Percentiles rank a stretch among this genome's conserved stretches.
Conservation (phyloP, 129 eudicot species). For the Escallonia rubra region DNA sequence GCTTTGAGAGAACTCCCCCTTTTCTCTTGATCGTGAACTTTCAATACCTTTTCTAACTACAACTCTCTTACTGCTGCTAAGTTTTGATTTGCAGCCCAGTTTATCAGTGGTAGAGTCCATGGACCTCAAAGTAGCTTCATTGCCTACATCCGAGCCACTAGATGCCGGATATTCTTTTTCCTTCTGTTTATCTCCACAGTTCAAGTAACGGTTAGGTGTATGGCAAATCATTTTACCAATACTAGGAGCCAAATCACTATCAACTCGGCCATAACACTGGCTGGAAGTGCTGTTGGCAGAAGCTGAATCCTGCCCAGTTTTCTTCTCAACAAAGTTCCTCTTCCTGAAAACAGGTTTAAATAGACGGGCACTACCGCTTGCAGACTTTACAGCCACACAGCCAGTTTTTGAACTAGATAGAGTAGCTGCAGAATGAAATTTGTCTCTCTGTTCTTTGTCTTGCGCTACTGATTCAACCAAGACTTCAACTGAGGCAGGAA, state of each 20-base stretch:
- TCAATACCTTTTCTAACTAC: conserved; percentile 27
- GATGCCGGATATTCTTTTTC: conserved; percentile 16
- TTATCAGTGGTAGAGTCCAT: conserved; percentile 18
- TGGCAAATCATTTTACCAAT: conserved; percentile 10
- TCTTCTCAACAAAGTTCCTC: conserved; percentile 37
- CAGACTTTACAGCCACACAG: conserved; percentile 9
- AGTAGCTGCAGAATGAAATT: conserved; percentile 12
- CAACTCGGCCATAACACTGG: conserved; percentile 5
- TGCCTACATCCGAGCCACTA: conserved; percentile 5
- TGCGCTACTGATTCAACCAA: conserved; percentile 5
- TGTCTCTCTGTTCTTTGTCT: conserved; percentile 15
- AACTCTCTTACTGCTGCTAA: conserved; percentile 11
- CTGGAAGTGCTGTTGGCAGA: conserved; percentile 10
- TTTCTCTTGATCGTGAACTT: conserved; percentile 48
- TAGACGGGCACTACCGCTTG: conserved; percentile 14
- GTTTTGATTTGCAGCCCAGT: conserved; percentile 9
- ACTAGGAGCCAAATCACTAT: conserved; percentile 8
- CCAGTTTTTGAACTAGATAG: conserved; percentile 5
- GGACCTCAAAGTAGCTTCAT: conserved; percentile 17
- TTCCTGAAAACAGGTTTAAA: conserved; percentile 27
- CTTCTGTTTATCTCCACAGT: conserved; percentile 3
- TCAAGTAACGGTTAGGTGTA: conserved; percentile 7
- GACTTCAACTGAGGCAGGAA: conserved; percentile 23
- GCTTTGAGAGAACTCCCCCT: conserved; percentile 77
- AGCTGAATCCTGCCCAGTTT: conserved; percentile 19